phyloP scores from a whole-genome alignment of 352 stramenopile genomes.

The Pythium folliculosum region DNA sequence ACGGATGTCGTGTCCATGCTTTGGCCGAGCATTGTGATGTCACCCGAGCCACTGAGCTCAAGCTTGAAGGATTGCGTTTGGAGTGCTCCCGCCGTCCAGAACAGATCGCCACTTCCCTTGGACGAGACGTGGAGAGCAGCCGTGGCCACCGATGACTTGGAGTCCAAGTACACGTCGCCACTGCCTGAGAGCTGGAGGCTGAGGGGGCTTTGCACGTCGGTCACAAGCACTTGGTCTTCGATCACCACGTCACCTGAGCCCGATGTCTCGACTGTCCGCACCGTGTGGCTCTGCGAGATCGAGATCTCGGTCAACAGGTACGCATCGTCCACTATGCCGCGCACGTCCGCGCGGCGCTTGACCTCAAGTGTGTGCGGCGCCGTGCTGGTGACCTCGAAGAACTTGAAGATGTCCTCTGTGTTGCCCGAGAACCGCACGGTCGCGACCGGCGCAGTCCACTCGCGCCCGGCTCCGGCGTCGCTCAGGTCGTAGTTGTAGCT shows the following conservation, averaged over 20 bases:
- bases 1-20: not conserved
- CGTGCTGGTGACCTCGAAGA: constrained; percentile 24
- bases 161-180: constrained; percentile 24
- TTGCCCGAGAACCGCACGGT: constrained; percentile 27
- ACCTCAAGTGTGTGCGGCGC: constrained; percentile 18
- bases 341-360: constrained; percentile 4
- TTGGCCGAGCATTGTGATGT: constrained; percentile 11
- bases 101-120: constrained; percentile 18
- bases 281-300: constrained; percentile 7
- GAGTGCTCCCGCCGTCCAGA: constrained; percentile 5
- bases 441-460: not conserved
- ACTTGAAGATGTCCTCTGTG: constrained; percentile 19
- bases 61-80: constrained; percentile 15
- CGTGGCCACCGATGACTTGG: not conserved
- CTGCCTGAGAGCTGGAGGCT: constrained; percentile 18
- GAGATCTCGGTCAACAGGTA: constrained; percentile 30
- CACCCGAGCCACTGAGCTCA: constrained; percentile 18
- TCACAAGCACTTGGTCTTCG: constrained; percentile 24
- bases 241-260: constrained; percentile 23
- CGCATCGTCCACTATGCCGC: constrained; percentile 8
- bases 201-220: not conserved
- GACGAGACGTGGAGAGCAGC: not conserved
- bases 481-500: constrained; percentile 23
- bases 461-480: not conserved
- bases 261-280: constrained; percentile 11